Evolutionary conservation across 306 rosid genomes (phyloP), one percentile per base, ranked within the genome.

Genomic region (Prunus dulcis): DNA sequence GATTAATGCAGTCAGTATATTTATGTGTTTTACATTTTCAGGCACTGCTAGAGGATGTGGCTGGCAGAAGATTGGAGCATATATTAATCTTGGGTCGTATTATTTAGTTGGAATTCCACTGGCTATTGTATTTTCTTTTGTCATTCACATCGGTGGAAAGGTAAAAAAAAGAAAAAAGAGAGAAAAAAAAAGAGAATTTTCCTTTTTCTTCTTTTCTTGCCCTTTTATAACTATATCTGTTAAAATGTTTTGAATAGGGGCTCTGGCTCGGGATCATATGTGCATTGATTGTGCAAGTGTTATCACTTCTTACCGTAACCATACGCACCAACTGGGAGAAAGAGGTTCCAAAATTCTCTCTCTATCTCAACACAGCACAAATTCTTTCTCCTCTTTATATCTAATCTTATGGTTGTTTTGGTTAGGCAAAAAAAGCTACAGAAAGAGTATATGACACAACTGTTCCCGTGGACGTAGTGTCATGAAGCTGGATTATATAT

Each of bases 41-140:
- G 97, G 97, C 23, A 84, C 81, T 32, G 90, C 88, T 71, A 86
- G 98, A 85, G 98, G 96, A 60, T 90, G 98, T 71, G 98, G 96
- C 41, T 83, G 91, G 97, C 97, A 93, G 79, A 88, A 87, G 62
- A 79, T 86, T 50, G 97, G 97, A 75, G 94, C 97, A 55, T 83
- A 46, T 64, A 79, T 93, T 23, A 93, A 93, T 72, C 88, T 93
- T 20, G 94, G 96, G 10, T 79, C 94, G 22, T 93, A 90, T 80
- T 93, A 93, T 50, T 38, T 90, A 13, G 88, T 89, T 45, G 96
- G 98, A 81, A 84, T 90, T 79, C 94, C 96, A 18, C 61, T 72
- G 53, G 91, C 96, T 71, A 34, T 81, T 75, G 34, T 86, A 2
- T 79, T 93, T 32, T 93, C 93, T 61, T 93, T 93, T 77, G 84